Conservation (phyloP, 148 eudicot genomes). For the Salicornia ramosissima region DNA sequence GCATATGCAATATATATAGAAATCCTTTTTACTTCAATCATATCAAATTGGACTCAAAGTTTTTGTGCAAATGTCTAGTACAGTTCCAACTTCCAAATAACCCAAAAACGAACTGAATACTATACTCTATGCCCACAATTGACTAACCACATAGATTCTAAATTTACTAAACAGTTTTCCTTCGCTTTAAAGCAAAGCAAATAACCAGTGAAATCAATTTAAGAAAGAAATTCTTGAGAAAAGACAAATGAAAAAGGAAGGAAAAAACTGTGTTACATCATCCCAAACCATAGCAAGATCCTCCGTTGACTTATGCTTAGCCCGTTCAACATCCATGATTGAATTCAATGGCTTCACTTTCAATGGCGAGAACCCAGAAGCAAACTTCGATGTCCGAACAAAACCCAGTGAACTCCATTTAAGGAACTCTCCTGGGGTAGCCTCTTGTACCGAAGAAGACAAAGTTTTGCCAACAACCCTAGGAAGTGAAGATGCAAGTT, state of each 20-base stretch:
- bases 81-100: background rate
- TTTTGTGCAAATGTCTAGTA: too few relatives aligned
- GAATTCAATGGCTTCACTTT: constrained; percentile 66
- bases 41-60: too few relatives aligned
- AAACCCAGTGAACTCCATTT: constrained; percentile 63
- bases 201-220: background rate
- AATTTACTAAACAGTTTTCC: background rate
- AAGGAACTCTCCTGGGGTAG: constrained; percentile 40
- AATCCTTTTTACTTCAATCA: too few relatives aligned
- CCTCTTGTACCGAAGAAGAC: constrained; percentile 16
- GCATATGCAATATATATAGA: too few relatives aligned
- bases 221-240: background rate
- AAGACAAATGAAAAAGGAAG: background rate
- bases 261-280: constrained; percentile 50
- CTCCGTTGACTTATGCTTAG: constrained; percentile 57
- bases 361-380: constrained; percentile 80
- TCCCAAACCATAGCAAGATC: constrained; percentile 85
- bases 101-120: background rate
- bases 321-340: constrained; percentile 67
- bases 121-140: background rate
- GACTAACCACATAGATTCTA: background rate
- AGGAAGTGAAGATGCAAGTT: constrained; percentile 29
- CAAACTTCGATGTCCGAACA: constrained; percentile 59
- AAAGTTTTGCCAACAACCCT: constrained; percentile 23
- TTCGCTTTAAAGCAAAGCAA: background rate